phyloP scores from a whole-genome alignment of 164 flowering plant species.

The Malania oleifera region DNA sequence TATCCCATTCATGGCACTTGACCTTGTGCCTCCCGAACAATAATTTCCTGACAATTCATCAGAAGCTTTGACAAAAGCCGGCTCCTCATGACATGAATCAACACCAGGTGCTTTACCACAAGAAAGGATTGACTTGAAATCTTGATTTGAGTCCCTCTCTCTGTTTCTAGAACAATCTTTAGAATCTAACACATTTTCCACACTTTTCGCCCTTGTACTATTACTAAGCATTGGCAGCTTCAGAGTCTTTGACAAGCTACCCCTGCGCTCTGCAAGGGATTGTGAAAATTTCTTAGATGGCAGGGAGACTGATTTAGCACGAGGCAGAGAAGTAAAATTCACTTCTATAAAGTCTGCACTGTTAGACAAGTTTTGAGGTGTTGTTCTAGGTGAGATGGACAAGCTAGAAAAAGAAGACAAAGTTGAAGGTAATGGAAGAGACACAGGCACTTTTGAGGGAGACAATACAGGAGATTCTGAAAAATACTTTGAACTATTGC shows the following conservation, averaged over 20 bases:
- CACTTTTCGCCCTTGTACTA: conserved; percentile 19
- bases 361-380: conserved; percentile 20
- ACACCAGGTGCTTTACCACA: conserved; percentile 12
- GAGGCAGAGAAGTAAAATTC: conserved; percentile 17
- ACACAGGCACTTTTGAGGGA: conserved; percentile 30
- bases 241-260: conserved; percentile 53
- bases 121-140: conserved; percentile 11
- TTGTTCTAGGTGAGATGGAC: conserved; percentile 27
- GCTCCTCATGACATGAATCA: conserved; percentile 14
- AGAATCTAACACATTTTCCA: conserved; percentile 20
- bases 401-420: conserved; percentile 37
- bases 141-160: conserved; percentile 16
- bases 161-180: conserved; percentile 12
- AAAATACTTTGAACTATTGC: conserved; percentile 33
- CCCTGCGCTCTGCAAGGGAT: conserved; percentile 73
- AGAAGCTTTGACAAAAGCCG: conserved; percentile 5
- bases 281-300: conserved; percentile 34
- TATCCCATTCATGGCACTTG: conserved; percentile 11
- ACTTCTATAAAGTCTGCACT: conserved; percentile 20
- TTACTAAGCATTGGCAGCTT: conserved; percentile 37
- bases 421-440: conserved; percentile 34
- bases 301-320: conserved; percentile 19
- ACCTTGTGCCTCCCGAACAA: conserved; percentile 2
- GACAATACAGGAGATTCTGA: conserved; percentile 51
- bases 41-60: conserved; percentile 11